Conservation (phyloP, 2,329 filamentous ascomycete species). For the Colletotrichum tabaci region DNA sequence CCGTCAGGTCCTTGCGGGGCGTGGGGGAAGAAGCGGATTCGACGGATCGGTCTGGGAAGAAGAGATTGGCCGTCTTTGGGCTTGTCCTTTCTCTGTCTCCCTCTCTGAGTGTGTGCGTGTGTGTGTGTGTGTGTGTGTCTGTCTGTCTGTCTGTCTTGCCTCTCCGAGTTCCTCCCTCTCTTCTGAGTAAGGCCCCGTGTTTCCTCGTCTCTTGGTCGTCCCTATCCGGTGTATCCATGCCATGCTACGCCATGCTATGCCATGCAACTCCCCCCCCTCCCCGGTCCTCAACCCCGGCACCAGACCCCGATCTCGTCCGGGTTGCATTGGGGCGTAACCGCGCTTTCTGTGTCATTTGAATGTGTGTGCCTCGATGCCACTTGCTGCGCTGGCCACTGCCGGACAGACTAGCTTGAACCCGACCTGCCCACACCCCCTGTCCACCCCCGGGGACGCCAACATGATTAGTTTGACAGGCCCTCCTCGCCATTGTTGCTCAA, state of each 20-base stretch:
- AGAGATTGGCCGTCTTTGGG: neutral
- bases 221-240: neutral
- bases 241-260: neutral
- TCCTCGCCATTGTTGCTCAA: neutral
- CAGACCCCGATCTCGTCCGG: slow-evolving; percentile 27
- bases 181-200: neutral
- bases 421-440: neutral
- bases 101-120: neutral
- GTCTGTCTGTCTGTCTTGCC: neutral
- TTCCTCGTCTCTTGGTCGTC: neutral
- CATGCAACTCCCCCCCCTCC: neutral
- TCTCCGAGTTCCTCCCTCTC: neutral
- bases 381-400: slow-evolving; percentile 18
- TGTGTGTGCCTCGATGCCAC: slow-evolving; percentile 35
- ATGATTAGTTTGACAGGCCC: neutral
- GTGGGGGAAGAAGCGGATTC: slow-evolving; percentile 32
- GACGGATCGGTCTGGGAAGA: neutral
- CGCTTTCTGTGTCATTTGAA: slow-evolving; percentile 41
- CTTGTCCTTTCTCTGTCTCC: neutral
- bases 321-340: slow-evolving; percentile 35
- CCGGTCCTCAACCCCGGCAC: slow-evolving; percentile 13
- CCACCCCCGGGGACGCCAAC: neutral
- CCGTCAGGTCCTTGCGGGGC: slow-evolving; percentile 26
- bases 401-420: neutral
- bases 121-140: neutral